A percentile compares a stretch with the other conserved stretches of the same genome.
phyloP scores from a whole-genome alignment of 2,329 filamentous ascomycete genomes.

The Bimuria novae-zelandiae region DNA sequence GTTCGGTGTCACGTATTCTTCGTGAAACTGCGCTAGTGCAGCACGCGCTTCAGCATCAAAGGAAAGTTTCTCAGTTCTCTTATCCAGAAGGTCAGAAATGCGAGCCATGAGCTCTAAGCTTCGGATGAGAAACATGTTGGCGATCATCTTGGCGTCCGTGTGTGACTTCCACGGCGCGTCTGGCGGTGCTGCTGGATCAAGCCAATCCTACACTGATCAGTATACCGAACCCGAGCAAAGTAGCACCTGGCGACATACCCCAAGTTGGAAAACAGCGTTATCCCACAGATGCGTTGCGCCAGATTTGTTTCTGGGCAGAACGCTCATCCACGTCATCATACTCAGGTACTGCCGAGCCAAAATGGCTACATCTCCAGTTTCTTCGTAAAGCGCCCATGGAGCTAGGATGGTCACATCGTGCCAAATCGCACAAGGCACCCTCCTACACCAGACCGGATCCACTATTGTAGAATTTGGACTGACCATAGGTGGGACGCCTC shows the following conservation, averaged over 20 bases:
- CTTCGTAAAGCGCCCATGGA: background rate
- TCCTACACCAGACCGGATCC: background rate
- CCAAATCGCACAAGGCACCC: background rate
- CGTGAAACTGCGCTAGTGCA: background rate
- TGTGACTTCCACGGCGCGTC: conserved; percentile 15
- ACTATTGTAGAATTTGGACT: background rate
- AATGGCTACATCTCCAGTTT: background rate
- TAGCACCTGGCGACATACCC: background rate
- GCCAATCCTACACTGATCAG: conserved; percentile 6
- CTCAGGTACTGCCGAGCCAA: background rate
- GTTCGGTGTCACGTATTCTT: conserved; percentile 5
- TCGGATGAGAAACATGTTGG: background rate
- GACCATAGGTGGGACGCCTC: background rate
- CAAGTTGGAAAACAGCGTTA: background rate
- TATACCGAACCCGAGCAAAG: background rate
- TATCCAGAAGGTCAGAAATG: background rate
- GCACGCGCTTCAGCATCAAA: background rate
- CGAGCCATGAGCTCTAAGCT: background rate
- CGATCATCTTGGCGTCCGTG: background rate
- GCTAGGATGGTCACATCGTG: background rate
- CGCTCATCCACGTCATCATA: conserved; percentile 7
- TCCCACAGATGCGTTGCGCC: conserved; percentile 5
- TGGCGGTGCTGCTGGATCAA: conserved; percentile 3
- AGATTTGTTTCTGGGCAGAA: conserved; percentile 1
- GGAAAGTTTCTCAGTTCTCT: background rate